Evolutionary conservation across 129 eudicot genomes (phyloP), one percentile per base, ranked within the genome.

Genomic region (Scalesia atractyloides): DNA sequence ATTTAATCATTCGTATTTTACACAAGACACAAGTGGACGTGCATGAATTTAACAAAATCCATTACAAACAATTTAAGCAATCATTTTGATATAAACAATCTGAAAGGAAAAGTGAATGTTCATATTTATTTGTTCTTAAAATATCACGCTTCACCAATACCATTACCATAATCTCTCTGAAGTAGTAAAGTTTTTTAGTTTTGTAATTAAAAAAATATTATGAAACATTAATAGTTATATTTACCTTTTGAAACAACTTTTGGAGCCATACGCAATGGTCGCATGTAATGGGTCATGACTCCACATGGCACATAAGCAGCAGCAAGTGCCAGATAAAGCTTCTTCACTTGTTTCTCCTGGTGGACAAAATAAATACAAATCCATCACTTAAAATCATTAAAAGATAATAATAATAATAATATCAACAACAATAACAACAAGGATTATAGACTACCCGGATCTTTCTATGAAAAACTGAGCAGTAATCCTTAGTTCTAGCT

Each of bases 241-340:
- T 7, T 83, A 92, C 98, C 96, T 75, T 84, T 81, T 58, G 93
- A 85, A 41, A 94, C 48, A 79, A 94, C 81, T 72, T 94, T 85
- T 41, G 99, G 99, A 16, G 99, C 96, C 68, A 72, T 84, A 69
- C 84, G 86, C 34, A 83, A 62, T 43, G 97, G 99, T 22, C 92
- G 93, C 99, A 94, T 94, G 76, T 88, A 94, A 83, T 94, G 99
- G 14, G 93, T 88, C 75, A 94, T 72, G 73, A 90, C 65, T 79
- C 97, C 97, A 81, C 68, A 24, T 64, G 97, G 83, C 37, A 94
- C 86, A 18, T 89, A 89, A 81, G 93, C 92, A 76, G 91, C 91
- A 61, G 85, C 87, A 83, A 94, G 91, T 67, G 99, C 99, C 57
- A 90, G 99, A 83, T 94, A 94, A 37, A 87, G 89, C 82, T 94